phyloP scores from a whole-genome alignment of 2,329 filamentous ascomycete species.

The Aspergillus flavus region DNA sequence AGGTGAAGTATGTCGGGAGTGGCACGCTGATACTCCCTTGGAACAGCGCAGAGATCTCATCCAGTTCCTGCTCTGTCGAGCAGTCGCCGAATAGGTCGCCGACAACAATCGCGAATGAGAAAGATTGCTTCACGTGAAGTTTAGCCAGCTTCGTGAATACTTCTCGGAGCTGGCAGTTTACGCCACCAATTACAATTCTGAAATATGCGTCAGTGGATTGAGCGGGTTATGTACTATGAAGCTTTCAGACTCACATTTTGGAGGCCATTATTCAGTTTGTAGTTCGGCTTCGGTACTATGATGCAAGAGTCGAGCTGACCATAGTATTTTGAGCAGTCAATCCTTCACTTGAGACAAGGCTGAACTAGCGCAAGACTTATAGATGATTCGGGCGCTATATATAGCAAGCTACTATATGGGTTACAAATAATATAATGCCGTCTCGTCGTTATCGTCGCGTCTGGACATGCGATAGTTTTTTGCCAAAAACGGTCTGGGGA shows the following conservation, averaged over 20 bases:
- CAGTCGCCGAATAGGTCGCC: constrained; percentile 77
- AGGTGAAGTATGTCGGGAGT: constrained; percentile 86
- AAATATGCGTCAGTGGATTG: constrained; percentile 18
- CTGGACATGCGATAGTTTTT: constrained; percentile 11
- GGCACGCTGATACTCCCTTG: constrained; percentile 73
- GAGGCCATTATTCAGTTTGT: constrained; percentile 51
- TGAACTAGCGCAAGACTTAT: background rate
- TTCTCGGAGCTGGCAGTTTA: constrained; percentile 75
- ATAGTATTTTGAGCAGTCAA: constrained; percentile 5
- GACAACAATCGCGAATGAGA: constrained; percentile 79
- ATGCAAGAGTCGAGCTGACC: constrained; percentile 13
- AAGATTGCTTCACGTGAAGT: constrained; percentile 84
- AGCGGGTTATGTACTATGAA: background rate
- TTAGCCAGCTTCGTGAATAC: constrained; percentile 79
- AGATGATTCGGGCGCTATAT: background rate
- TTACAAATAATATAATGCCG: background rate
- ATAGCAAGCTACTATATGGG: background rate
- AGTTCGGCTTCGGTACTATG: constrained; percentile 13
- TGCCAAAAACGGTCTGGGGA: constrained; percentile 26
- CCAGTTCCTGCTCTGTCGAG: constrained; percentile 52
- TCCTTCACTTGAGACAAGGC: background rate
- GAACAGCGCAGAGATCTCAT: constrained; percentile 67
- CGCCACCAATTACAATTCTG: constrained; percentile 74
- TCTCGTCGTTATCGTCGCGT: background rate
- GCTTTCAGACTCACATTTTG: constrained; percentile 54